Evolutionary conservation across 2,329 filamentous ascomycete genomes (phyloP).

Genomic region (Hypoxylon sp.): DNA sequence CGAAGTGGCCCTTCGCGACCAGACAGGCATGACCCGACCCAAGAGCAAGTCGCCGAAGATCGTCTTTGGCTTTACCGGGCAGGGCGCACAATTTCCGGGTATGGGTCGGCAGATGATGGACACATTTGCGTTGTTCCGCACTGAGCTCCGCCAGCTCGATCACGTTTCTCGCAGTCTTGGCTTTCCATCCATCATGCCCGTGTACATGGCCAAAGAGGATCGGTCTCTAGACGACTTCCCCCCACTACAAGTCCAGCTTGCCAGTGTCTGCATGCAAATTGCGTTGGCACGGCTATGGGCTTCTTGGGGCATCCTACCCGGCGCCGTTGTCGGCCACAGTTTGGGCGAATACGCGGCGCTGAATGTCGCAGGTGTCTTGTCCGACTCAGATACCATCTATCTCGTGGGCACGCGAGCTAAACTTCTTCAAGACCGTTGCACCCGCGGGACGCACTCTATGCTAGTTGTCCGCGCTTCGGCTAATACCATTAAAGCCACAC

Average conservation of each 20-base stretch:
- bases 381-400: not conserved
- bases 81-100: constrained; percentile 42
- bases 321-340: constrained; percentile 50
- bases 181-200: constrained; percentile 65
- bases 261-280: constrained; percentile 52
- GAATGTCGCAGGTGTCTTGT: not conserved
- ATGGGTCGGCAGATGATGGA: constrained; percentile 40
- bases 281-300: constrained; percentile 55
- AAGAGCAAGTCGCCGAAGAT: constrained; percentile 49
- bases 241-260: constrained; percentile 57
- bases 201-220: constrained; percentile 56
- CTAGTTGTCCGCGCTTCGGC: not conserved
- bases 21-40: constrained; percentile 57
- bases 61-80: constrained; percentile 47
- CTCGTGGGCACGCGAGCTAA: not conserved
- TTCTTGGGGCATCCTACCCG: constrained; percentile 55
- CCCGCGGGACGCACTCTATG: not conserved
- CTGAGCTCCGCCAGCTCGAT: constrained; percentile 65
- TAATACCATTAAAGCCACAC: not conserved
- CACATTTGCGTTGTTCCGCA: constrained; percentile 46
- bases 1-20: constrained; percentile 45
- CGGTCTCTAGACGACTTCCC: constrained; percentile 47
- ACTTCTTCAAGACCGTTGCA: not conserved
- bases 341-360: not conserved
- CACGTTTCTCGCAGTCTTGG: constrained; percentile 59